These are phyloP conservation scores for Pseudozyma sp. DNA, from an alignment of 1,284 basidiomycete species.

Conservation along the genomic window DNA sequence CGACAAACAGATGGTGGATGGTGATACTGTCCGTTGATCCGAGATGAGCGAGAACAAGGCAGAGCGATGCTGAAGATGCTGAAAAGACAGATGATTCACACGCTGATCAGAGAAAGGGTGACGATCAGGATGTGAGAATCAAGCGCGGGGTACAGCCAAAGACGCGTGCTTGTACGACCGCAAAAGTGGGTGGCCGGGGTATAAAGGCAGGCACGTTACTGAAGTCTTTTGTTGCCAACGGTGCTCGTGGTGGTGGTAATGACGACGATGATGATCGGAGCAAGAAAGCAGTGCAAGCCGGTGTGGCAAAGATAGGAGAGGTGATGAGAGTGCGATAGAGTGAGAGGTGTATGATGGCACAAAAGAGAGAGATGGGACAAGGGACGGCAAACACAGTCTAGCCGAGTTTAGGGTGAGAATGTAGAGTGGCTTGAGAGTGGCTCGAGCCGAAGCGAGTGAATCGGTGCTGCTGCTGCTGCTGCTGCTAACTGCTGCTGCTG, in stretches of 20 bases:
- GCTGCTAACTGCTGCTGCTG: too few species aligned
- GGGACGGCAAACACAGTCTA: background rate
- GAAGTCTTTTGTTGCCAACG: too few species aligned
- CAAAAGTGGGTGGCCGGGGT: conserved; percentile 4
- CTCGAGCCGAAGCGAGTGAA: conserved; percentile 14
- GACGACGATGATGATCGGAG: too few species aligned
- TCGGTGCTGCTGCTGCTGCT: too few species aligned
- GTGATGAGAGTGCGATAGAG: background rate
- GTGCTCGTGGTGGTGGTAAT: background rate
- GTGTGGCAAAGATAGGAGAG: background rate
- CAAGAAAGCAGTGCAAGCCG: too few species aligned
- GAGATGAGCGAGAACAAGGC: background rate
- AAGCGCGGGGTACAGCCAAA: background rate
- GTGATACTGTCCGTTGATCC: too few species aligned
- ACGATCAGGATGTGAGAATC: background rate
- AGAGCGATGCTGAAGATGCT: background rate
- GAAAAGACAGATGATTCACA: background rate
- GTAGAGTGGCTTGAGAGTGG: background rate
- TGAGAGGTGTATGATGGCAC: background rate
- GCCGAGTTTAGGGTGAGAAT: background rate
- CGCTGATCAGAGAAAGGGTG: background rate
- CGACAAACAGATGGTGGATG: too few species aligned
- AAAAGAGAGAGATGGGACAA: background rate
- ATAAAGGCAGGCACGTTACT: conserved; percentile 5
- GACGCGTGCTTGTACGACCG: conserved; percentile 7